Evolutionary conservation across 1,284 basidiomycete genomes (phyloP).

Genomic region (Cutaneotrichosporon sp.): DNA sequence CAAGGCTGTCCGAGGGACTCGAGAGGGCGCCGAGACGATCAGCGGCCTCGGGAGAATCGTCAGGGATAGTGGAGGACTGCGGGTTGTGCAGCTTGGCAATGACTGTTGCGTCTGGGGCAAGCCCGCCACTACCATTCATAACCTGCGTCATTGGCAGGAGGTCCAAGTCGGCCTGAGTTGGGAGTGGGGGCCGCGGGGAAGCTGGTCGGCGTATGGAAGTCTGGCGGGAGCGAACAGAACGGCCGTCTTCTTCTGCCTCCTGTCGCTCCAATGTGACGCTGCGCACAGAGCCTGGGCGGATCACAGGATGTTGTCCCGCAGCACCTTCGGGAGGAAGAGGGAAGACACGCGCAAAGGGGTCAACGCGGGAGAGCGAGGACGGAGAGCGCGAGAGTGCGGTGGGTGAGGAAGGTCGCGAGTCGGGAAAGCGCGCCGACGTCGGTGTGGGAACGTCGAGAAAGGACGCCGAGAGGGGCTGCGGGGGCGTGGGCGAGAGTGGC

Average conservation of each 20-base stretch:
- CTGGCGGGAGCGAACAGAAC: constrained; percentile 11
- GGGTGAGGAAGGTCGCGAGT: not conserved
- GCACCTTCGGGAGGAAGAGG: constrained; percentile 1
- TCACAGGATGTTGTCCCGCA: constrained; percentile 1
- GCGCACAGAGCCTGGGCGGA: constrained; percentile 16
- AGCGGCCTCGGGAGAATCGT: constrained; percentile 5
- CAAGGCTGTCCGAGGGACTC: constrained; percentile 2
- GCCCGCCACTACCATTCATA: not conserved
- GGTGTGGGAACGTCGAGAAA: constrained; percentile 5
- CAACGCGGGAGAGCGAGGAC: not conserved
- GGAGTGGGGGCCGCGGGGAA: not conserved
- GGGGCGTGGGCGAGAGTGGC: not conserved
- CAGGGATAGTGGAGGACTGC: not conserved
- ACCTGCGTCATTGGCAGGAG: constrained; percentile 1
- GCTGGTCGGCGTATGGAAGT: not conserved
- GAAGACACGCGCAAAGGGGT: constrained; percentile 8
- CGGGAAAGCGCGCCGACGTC: not conserved
- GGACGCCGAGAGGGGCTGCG: not conserved
- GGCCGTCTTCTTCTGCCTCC: constrained; percentile 12
- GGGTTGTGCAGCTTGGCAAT: not conserved
- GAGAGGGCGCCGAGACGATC: constrained; percentile 12
- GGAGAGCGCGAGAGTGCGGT: not conserved
- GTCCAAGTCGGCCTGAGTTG: not conserved
- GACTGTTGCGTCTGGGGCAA: not conserved
- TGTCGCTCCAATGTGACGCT: constrained; percentile 7